Evolutionary conservation across 345 rosid species (phyloP), one percentile per base, ranked within the genome.

Genomic region (Corchorus capsularis): DNA sequence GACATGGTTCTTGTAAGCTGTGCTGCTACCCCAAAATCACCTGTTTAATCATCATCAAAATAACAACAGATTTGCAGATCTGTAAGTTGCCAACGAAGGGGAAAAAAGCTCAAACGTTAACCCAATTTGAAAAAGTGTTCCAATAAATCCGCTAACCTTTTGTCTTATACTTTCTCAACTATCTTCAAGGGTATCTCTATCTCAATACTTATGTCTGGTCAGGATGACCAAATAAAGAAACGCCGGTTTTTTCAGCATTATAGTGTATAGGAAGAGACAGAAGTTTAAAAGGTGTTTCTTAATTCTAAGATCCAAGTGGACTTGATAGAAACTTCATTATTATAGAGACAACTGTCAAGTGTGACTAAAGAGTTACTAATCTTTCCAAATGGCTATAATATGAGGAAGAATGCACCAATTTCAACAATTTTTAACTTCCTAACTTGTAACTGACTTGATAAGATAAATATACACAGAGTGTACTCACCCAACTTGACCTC

Each of bases 1-100:
- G 99, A 96, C 99, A 96, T 96, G 77, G 99, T 96, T 82, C 99
- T 87, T 6, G 99, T 96, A 79, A 96, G 97, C 79, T 96, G 99
- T 9, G 98, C 98, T 15, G 99, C 99, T 82, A 96, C 99, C 75
- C 99, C 99, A 90, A 96, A 96, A 85, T 96, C 99, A 83, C 98
- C 99, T 96, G 91, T 63, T 82, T 85, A 61, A 43, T 64, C 50
- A 59, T 43, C 65, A 74, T 37, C 37, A 60, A 56, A 66, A 63
- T 7, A 63, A 43, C n/a, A 71, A 9, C 56, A 64, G 56, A 72
- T n/a, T 75, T 64, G 37, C 49, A 50, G 72, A 56, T 56, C 22
- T 73, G 66, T 67, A 63, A 41, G 62, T 19, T 13, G 19, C 55
- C 50, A 54, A 32, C 35, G 15, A 16, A 39, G 22, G 9, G 20